Evolutionary conservation across 768 basidiomycete species (phyloP).

Genomic region (Sutorius australiensis): DNA sequence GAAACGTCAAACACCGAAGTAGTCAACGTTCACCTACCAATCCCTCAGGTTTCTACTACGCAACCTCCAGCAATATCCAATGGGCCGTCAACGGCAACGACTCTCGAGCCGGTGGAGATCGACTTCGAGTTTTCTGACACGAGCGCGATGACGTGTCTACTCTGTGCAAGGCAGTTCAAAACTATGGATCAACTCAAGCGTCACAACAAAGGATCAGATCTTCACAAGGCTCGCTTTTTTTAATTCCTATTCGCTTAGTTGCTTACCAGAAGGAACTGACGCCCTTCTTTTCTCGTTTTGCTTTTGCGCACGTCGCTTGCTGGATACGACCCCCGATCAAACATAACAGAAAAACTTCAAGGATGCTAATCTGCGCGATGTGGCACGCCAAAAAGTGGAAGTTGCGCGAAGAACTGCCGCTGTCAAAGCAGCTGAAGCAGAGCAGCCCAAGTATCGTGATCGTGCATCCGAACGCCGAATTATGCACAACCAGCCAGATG

Average conservation of each 20-base stretch:
- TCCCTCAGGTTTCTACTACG: constrained; percentile 4
- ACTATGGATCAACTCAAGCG: constrained; percentile 76
- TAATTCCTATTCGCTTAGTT: constrained; percentile 30
- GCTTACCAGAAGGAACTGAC: constrained; percentile 29
- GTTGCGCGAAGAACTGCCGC: constrained; percentile 38
- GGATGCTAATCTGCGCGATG: constrained; percentile 66
- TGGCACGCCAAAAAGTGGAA: constrained; percentile 64
- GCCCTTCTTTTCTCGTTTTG: constrained; percentile 15
- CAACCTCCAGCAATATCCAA: constrained; percentile 16
- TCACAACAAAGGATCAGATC: constrained; percentile 89
- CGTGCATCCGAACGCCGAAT: constrained; percentile 88
- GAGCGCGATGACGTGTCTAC: constrained; percentile 70
- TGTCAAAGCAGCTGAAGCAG: constrained; percentile 29
- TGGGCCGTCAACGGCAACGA: constrained; percentile 29
- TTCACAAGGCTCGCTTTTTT: constrained; percentile 80
- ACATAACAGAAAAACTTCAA: constrained; percentile 75
- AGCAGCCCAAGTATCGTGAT: constrained; percentile 87
- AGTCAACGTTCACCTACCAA: neutral
- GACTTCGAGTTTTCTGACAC: constrained; percentile 86
- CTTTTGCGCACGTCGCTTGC: constrained; percentile 1
- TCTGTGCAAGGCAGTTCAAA: constrained; percentile 95
- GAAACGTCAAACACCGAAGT: constrained; percentile 9
- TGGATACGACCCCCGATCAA: constrained; percentile 2
- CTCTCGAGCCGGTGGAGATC: constrained; percentile 43
- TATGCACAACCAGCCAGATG: constrained; percentile 89